Percentiles rank a stretch among this genome's conserved stretches.
phyloP scores from a whole-genome alignment of 2,329 filamentous ascomycete species.

The Aspergillus pseudoglaucus region DNA sequence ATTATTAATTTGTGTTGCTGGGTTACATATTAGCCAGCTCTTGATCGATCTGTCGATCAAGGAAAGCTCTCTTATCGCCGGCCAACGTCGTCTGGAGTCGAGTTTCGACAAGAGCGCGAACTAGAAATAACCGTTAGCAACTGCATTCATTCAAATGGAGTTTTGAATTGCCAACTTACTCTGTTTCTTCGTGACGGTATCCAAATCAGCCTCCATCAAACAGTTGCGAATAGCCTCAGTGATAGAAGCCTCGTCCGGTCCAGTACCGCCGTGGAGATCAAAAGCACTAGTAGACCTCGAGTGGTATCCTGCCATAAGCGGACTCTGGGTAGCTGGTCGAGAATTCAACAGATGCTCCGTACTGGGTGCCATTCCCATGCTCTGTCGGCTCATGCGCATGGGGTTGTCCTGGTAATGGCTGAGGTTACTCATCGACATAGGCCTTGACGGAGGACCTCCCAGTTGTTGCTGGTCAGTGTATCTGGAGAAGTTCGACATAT shows the following conservation, averaged over 20 bases:
- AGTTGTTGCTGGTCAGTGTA: slow-evolving; percentile 56
- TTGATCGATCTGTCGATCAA: slow-evolving; percentile 87
- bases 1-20: too few relatives aligned
- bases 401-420: slow-evolving; percentile 39
- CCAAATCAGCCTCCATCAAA: slow-evolving; percentile 80
- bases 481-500: slow-evolving; percentile 60
- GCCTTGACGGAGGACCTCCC: slow-evolving; percentile 38
- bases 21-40: slow-evolving; percentile 90
- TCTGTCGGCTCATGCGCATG: slow-evolving; percentile 32
- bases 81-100: slow-evolving; percentile 81
- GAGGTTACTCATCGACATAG: slow-evolving; percentile 56
- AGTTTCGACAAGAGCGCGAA: slow-evolving; percentile 85
- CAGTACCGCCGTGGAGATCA: slow-evolving; percentile 54
- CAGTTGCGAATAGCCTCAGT: slow-evolving; percentile 78
- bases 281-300: slow-evolving; percentile 49
- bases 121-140: slow-evolving; percentile 26
- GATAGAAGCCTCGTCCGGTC: slow-evolving; percentile 73
- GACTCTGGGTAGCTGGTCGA: slow-evolving; percentile 39
- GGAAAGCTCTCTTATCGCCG: slow-evolving; percentile 79
- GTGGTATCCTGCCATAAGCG: slow-evolving; percentile 39
- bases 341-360: slow-evolving; percentile 39
- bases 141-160: not conserved
- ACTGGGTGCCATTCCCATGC: slow-evolving; percentile 35
- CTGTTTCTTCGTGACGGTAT: slow-evolving; percentile 98
- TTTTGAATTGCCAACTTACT: slow-evolving; percentile 36